These are phyloP conservation scores for Umbelopsis sp. DNA, from an alignment of 371 early-diverging fungal genomes.

Conservation along the genomic window DNA sequence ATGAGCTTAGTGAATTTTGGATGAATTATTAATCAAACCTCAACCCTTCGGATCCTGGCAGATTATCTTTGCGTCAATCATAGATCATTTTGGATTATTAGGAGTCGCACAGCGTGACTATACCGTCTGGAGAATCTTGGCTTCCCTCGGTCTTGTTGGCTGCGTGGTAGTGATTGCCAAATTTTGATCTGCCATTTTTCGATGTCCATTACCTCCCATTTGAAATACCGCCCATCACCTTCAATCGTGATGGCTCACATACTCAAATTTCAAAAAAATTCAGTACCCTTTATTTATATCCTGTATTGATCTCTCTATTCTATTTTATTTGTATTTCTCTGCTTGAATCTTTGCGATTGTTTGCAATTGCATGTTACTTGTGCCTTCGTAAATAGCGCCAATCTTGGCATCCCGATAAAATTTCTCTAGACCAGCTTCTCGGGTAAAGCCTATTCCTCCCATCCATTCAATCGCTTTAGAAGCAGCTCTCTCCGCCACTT, in stretches of 20 bases:
- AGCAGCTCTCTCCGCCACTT: constrained; percentile 92
- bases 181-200: constrained; percentile 21
- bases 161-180: constrained; percentile 53
- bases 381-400: constrained; percentile 84
- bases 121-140: constrained; percentile 54
- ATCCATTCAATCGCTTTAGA: constrained; percentile 96
- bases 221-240: too few relatives aligned
- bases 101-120: constrained; percentile 39
- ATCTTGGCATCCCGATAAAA: constrained; percentile 98
- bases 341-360: constrained; percentile 89
- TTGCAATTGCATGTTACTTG: constrained; percentile 91
- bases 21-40: neutral
- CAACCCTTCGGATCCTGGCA: neutral
- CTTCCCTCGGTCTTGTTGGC: constrained; percentile 51
- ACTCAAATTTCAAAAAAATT: too few relatives aligned
- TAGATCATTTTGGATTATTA: constrained; percentile 30
- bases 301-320: neutral
- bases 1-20: neutral
- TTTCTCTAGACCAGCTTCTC: constrained; percentile 81
- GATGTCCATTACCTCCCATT: neutral
- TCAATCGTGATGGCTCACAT: too few relatives aligned
- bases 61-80: constrained; percentile 35
- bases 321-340: constrained; percentile 55
- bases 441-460: constrained; percentile 96
- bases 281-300: neutral